Evolutionary conservation across 352 stramenopile genomes (phyloP).

Genomic region (Phytophthora citrophthora): DNA sequence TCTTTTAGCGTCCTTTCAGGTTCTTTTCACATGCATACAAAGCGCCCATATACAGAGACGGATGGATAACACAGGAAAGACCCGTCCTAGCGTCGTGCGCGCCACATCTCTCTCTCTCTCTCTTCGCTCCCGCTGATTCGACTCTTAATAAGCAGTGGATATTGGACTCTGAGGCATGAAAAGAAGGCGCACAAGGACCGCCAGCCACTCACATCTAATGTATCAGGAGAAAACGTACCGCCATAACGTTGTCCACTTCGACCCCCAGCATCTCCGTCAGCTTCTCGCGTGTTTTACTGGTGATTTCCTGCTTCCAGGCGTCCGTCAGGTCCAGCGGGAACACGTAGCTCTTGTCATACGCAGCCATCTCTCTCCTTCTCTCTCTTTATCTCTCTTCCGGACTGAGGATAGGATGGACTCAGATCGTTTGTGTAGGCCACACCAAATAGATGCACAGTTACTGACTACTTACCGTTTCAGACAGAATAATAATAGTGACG

Average conservation of each 20-base stretch:
- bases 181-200: conserved; percentile 29
- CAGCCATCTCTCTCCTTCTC: conserved; percentile 8
- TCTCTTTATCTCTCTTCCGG: no score
- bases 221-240: conserved; percentile 53
- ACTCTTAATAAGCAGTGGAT: conserved; percentile 19
- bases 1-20: conserved; percentile 34
- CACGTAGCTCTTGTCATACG: conserved; percentile 57
- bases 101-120: not conserved
- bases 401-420: not conserved
- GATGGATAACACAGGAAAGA: not conserved
- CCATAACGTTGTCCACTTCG: conserved; percentile 87
- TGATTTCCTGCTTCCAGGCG: conserved; percentile 66
- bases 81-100: not conserved
- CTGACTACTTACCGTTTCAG: not conserved
- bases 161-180: conserved; percentile 13
- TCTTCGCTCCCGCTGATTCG: not conserved
- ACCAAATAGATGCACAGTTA: conserved; percentile 3
- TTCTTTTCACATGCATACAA: conserved; percentile 41
- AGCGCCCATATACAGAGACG: conserved; percentile 11
- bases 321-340: conserved; percentile 64
- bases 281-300: conserved; percentile 51
- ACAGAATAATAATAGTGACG: conserved; percentile 1
- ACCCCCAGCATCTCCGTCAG: conserved; percentile 83
- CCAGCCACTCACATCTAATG: conserved; percentile 19
- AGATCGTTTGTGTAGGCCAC: not conserved